These are phyloP conservation scores for Meyerozyma smithsonii DNA, from an alignment of 1,139 yeast species.

Conservation along the genomic window DNA sequence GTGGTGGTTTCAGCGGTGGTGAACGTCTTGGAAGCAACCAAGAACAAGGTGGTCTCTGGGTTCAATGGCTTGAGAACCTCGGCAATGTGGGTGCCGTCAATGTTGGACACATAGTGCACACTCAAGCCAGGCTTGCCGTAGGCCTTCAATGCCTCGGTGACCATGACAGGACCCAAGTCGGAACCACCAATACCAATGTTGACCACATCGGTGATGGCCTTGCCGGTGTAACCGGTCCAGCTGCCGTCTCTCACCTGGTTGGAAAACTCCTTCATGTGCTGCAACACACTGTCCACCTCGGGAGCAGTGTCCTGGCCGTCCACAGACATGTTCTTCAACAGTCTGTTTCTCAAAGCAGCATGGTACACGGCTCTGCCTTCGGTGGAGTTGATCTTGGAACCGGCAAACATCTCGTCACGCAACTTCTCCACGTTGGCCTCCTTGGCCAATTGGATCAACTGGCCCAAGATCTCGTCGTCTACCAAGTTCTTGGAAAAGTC, in stretches of 20 bases:
- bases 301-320: conserved; percentile 87
- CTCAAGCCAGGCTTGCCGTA: conserved; percentile 72
- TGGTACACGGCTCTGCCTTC: conserved; percentile 97
- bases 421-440: conserved; percentile 85
- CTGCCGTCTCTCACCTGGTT: conserved; percentile 83
- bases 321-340: conserved; percentile 75
- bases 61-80: conserved; percentile 75
- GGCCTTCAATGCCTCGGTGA: conserved; percentile 92
- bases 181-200: conserved; percentile 99
- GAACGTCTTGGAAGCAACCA: conserved; percentile 96
- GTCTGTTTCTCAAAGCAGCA: conserved; percentile 90
- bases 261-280: conserved; percentile 95
- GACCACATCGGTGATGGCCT: conserved; percentile 86
- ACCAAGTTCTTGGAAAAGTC: conserved; percentile 93
- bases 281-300: conserved; percentile 84
- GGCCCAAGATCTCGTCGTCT: conserved; percentile 70
- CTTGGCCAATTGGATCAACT: conserved; percentile 74
- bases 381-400: conserved; percentile 90
- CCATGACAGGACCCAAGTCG: conserved; percentile 98
- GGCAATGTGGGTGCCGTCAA: conserved; percentile 96
- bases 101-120: conserved; percentile 94
- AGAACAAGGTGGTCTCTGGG: conserved; percentile 90
- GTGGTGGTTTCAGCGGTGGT: conserved; percentile 98
- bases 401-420: conserved; percentile 87
- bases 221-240: conserved; percentile 97